Percentiles rank a stretch among this genome's conserved stretches.
Conservation (phyloP, 768 basidiomycete genomes). For the Lactarius vividus region DNA sequence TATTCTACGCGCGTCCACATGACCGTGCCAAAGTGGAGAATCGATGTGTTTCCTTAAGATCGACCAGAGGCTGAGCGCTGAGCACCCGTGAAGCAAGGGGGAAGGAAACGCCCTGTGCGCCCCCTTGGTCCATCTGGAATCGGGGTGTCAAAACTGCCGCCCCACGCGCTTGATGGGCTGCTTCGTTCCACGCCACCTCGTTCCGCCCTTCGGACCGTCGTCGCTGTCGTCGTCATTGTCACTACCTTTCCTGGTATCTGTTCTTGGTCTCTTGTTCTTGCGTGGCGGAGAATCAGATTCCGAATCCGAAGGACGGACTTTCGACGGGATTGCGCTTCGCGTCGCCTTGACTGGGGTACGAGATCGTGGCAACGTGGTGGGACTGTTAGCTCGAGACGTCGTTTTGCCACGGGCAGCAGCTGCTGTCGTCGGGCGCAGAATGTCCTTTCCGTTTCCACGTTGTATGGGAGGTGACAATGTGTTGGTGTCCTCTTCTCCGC, state of each 20-base stretch:
- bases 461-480: background rate
- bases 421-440: background rate
- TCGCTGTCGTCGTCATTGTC: conserved; percentile 55
- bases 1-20: conserved; percentile 10
- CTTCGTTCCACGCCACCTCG: conserved; percentile 51
- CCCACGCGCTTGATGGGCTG: conserved; percentile 78
- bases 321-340: conserved; percentile 9
- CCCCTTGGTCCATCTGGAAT: background rate
- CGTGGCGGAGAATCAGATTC: conserved; percentile 54
- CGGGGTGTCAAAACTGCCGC: conserved; percentile 58
- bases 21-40: background rate
- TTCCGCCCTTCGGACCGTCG: conserved; percentile 45
- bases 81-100: background rate
- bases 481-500: conserved; percentile 4
- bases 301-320: conserved; percentile 38
- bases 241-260: conserved; percentile 32
- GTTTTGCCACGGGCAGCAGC: conserved; percentile 1
- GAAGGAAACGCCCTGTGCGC: background rate
- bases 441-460: background rate
- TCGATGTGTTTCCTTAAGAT: conserved; percentile 1
- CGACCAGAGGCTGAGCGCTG: background rate
- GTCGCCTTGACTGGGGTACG: conserved; percentile 6
- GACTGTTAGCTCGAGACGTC: background rate
- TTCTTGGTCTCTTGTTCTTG: conserved; percentile 42
- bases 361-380: conserved; percentile 8